Evolutionary conservation across 2,329 filamentous ascomycete genomes (phyloP).

Genomic region (Myriosclerotinia duriaeana): DNA sequence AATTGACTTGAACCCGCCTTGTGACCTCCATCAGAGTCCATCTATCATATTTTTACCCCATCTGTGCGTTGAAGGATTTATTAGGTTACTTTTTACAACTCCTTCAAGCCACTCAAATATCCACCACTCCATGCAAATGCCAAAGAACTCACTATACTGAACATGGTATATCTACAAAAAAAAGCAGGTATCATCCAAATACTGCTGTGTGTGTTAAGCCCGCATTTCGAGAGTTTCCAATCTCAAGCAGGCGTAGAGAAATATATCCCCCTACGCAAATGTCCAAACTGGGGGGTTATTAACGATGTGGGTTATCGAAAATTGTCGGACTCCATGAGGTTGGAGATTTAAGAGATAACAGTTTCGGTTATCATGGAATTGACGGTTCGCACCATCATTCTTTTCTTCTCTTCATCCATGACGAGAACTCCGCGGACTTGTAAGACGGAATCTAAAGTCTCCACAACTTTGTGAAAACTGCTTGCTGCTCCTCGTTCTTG

Average conservation of each 20-base stretch:
- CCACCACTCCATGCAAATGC: constrained; percentile 17
- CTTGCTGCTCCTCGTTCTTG: constrained; percentile 90
- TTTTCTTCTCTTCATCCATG: constrained; percentile 62
- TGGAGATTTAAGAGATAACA: not conserved
- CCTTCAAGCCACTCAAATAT: constrained; percentile 3
- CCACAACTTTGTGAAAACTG: constrained; percentile 80
- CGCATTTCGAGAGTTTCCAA: constrained; percentile 13
- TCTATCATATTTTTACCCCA: constrained; percentile 7
- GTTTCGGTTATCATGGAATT: constrained; percentile 26
- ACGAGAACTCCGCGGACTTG: constrained; percentile 65
- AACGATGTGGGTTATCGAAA: constrained; percentile 8
- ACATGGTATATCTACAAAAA: constrained; percentile 25
- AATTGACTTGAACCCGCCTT: constrained; percentile 16
- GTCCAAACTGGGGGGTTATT: constrained; percentile 9
- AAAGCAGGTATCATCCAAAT: constrained; percentile 21
- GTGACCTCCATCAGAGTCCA: not conserved
- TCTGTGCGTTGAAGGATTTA: constrained; percentile 2
- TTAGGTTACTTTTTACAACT: constrained; percentile 21
- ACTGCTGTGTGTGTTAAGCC: constrained; percentile 19
- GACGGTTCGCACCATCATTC: constrained; percentile 72
- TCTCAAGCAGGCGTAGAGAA: not conserved
- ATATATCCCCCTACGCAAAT: constrained; percentile 4
- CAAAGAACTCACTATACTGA: constrained; percentile 21
- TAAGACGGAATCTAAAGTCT: constrained; percentile 71
- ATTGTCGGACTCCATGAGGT: not conserved